phyloP scores from a whole-genome alignment of 129 eudicot genomes.

The Apium graveolens region DNA sequence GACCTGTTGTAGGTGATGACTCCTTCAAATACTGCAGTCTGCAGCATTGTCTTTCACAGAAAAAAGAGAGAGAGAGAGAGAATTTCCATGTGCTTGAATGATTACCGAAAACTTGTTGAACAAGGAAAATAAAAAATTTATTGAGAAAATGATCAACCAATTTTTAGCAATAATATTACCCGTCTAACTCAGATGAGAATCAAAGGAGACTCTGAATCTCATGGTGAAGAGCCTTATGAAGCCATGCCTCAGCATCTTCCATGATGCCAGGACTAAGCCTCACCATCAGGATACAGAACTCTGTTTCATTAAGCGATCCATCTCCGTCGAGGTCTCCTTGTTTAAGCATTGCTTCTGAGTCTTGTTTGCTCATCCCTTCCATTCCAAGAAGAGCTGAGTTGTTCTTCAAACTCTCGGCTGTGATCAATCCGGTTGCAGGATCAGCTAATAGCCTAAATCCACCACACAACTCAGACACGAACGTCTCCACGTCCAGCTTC shows the following conservation, averaged over 20 bases:
- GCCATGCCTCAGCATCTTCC: constrained; percentile 83
- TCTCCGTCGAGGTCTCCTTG: constrained; percentile 85
- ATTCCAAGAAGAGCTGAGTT: constrained; percentile 54
- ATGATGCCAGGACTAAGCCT: constrained; percentile 92
- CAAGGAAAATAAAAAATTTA: neutral
- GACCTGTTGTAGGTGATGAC: neutral
- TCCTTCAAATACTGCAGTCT: neutral
- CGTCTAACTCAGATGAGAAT: neutral
- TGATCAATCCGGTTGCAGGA: constrained; percentile 45
- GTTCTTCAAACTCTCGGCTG: constrained; percentile 54
- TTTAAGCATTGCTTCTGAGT: constrained; percentile 59
- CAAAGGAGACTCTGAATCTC: neutral
- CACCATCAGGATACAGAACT: constrained; percentile 80
- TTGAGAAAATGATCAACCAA: neutral
- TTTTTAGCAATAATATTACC: neutral
- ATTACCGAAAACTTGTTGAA: neutral
- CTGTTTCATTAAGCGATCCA: constrained; percentile 61
- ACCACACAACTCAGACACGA: constrained; percentile 63
- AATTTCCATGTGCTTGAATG: neutral
- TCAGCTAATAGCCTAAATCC: constrained; percentile 82
- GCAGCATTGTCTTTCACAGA: neutral
- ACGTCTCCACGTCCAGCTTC: constrained; percentile 60
- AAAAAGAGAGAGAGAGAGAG: neutral
- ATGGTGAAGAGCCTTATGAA: constrained; percentile 26
- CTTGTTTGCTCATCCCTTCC: constrained; percentile 69